phyloP scores from a whole-genome alignment of 768 basidiomycete genomes.

The Inosperma sp. region DNA sequence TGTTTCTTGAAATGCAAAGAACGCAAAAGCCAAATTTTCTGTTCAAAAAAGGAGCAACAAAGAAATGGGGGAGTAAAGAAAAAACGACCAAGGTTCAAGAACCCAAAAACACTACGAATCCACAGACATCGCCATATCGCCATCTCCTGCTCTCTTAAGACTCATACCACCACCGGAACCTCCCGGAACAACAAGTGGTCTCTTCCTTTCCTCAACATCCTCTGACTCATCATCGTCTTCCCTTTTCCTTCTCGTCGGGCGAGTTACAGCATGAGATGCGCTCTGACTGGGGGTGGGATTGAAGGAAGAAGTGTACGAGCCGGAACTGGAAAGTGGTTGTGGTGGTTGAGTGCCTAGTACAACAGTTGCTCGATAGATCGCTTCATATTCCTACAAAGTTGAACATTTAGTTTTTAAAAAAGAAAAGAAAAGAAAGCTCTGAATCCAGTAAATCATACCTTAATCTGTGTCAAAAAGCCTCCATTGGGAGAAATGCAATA shows the following conservation, averaged over 20 bases:
- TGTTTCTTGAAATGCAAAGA: too few species aligned
- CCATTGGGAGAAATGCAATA: constrained; percentile 94
- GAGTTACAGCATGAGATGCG: constrained; percentile 26
- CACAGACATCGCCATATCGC: too few species aligned
- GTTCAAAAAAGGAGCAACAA: too few species aligned
- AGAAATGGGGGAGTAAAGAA: too few species aligned
- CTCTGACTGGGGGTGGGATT: too few species aligned
- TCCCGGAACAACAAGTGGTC: constrained; percentile 34
- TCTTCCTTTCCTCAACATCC: constrained; percentile 44
- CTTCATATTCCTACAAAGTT: constrained; percentile 75
- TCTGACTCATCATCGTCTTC: constrained; percentile 67
- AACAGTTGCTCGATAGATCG: constrained; percentile 77
- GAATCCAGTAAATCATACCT: constrained; percentile 43
- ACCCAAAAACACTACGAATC: background rate
- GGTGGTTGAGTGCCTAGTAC: constrained; percentile 60
- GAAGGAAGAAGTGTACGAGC: too few species aligned
- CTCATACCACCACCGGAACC: constrained; percentile 49
- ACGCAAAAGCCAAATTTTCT: too few species aligned
- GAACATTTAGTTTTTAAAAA: background rate
- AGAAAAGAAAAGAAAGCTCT: background rate
- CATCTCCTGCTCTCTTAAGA: too few species aligned
- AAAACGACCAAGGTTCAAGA: too few species aligned
- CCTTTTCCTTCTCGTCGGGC: constrained; percentile 1
- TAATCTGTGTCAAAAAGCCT: constrained; percentile 89
- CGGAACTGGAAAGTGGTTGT: constrained; percentile 41